phyloP scores from a whole-genome alignment of 2,329 filamentous ascomycete species.

The Alternaria conjuncta region DNA sequence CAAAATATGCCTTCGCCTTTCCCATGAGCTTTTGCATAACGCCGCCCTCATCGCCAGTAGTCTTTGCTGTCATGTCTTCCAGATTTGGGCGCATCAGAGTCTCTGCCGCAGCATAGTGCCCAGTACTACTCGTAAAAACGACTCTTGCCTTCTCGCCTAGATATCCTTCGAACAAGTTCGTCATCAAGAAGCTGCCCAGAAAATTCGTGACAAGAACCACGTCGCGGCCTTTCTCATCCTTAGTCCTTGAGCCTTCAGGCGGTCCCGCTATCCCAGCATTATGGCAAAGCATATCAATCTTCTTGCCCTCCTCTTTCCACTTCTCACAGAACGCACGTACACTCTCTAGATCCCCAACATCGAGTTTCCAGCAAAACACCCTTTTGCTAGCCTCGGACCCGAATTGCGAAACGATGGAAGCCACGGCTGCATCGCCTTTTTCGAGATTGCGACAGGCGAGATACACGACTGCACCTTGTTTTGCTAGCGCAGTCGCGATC shows the following conservation, averaged over 20 bases:
- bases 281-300: constrained; percentile 25
- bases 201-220: constrained; percentile 23
- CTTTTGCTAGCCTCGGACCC: background rate
- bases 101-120: background rate
- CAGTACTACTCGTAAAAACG: constrained; percentile 21
- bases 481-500: constrained; percentile 18
- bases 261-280: constrained; percentile 21
- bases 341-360: constrained; percentile 15
- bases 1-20: background rate
- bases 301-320: constrained; percentile 7
- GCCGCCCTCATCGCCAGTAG: background rate
- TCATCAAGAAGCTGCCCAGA: constrained; percentile 21
- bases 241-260: background rate
- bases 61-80: background rate
- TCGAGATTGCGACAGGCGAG: constrained; percentile 23
- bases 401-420: constrained; percentile 5
- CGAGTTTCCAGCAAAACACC: constrained; percentile 15
- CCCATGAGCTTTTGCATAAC: background rate
- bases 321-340: constrained; percentile 18
- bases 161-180: constrained; percentile 12
- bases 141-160: constrained; percentile 11
- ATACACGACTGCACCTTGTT: constrained; percentile 19
- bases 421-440: constrained; percentile 15
- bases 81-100: background rate
- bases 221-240: constrained; percentile 9